Percentiles rank a stretch among this genome's conserved stretches.
Evolutionary conservation across 495 filamentous ascomycete species (phyloP).

Genomic region (Immersiella caudata): DNA sequence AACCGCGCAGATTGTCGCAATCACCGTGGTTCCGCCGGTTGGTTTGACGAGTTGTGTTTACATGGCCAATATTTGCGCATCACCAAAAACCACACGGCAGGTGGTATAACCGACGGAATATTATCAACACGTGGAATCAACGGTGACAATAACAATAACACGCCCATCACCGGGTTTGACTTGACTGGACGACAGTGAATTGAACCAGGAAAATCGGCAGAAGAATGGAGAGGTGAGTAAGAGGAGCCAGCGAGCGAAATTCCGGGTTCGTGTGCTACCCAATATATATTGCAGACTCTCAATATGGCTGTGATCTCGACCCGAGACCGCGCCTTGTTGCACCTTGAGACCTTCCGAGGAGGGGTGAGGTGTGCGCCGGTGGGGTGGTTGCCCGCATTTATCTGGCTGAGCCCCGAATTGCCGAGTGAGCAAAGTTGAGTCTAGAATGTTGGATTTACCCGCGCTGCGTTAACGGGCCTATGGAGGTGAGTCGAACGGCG

Average conservation of each 20-base stretch:
- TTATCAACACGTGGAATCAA: not conserved
- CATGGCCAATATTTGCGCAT: not conserved
- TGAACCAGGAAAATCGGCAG: not conserved
- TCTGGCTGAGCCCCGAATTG: not conserved
- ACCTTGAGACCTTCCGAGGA: not conserved
- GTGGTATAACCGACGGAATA: not conserved
- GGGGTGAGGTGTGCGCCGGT: not conserved
- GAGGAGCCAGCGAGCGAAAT: not conserved
- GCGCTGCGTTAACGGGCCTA: not conserved
- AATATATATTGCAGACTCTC: slow-evolving; percentile 4
- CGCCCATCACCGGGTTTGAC: not conserved
- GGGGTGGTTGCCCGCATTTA: not conserved
- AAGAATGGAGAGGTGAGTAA: not conserved
- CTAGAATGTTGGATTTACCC: slow-evolving; percentile 1
- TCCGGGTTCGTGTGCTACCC: slow-evolving; percentile 18
- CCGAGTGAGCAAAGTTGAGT: not conserved
- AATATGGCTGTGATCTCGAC: slow-evolving; percentile 3
- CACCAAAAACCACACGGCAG: not conserved
- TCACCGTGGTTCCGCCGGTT: not conserved
- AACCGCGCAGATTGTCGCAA: not conserved
- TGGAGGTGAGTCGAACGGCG: not conserved
- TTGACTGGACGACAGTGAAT: not conserved
- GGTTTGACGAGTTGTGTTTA: not conserved
- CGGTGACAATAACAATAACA: slow-evolving; percentile 11
- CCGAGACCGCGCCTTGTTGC: slow-evolving; percentile 6